phyloP scores from a whole-genome alignment of 441 rosid genomes.

The Croton setiger region DNA sequence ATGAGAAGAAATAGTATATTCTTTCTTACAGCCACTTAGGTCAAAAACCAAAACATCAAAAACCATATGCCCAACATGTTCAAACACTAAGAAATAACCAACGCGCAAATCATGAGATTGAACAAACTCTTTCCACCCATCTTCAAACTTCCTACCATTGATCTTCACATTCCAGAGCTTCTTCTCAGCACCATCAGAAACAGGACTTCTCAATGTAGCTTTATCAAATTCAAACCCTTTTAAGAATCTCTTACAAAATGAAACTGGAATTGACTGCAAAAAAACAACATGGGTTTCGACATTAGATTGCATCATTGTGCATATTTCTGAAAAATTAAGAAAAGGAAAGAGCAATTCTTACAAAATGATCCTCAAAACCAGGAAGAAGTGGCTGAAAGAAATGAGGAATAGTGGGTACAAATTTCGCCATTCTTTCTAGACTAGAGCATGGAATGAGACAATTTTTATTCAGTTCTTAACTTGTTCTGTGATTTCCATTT shows the following conservation, averaged over 20 bases:
- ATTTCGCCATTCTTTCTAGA: not conserved
- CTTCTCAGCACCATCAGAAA: not conserved
- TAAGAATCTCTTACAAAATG: conserved; percentile 15
- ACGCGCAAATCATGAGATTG: conserved; percentile 20
- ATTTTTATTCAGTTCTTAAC: too few species aligned
- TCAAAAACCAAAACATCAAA: conserved; percentile 23
- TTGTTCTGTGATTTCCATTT: too few species aligned
- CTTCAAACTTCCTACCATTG: conserved; percentile 11
- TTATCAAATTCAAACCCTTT: not conserved
- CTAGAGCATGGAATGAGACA: too few species aligned
- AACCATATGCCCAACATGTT: conserved; percentile 18
- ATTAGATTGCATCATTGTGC: too few species aligned
- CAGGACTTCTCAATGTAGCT: conserved; percentile 11
- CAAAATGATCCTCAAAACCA: conserved; percentile 15
- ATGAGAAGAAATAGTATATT: not conserved
- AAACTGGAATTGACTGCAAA: conserved; percentile 23
- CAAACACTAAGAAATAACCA: conserved; percentile 26
- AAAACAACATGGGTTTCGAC: not conserved
- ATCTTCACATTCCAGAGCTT: conserved; percentile 21
- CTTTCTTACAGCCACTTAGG: conserved; percentile 16
- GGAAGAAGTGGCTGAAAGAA: conserved; percentile 29
- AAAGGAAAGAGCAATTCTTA: not conserved
- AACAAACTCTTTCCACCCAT: conserved; percentile 26
- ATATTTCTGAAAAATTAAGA: too few species aligned
- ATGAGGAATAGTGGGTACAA: conserved; percentile 9